Percentiles rank a stretch among this genome's conserved stretches.
Conservation (phyloP, 169 alveolate species). For the Amoebophrya sp. region DNA sequence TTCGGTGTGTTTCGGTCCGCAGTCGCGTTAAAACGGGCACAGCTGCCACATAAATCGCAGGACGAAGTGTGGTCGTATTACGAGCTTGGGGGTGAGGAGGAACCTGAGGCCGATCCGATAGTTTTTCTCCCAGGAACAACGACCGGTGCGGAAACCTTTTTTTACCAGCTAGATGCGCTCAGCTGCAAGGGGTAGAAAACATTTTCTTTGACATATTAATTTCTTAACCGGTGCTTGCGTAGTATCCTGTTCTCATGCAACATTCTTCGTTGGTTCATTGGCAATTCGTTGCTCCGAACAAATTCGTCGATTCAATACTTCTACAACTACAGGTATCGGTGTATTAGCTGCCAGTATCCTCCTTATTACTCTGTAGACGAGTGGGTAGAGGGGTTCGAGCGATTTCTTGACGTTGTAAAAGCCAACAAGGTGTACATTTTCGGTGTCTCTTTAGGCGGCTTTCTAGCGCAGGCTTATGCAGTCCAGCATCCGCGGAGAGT, state of each 20-base stretch:
- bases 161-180: constrained; percentile 19
- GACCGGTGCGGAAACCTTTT: constrained; percentile 1
- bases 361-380: neutral
- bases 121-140: neutral
- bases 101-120: neutral
- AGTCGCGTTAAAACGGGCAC: neutral
- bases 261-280: too few species aligned
- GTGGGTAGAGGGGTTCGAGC: neutral
- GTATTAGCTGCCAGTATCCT: neutral
- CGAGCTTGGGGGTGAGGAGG: constrained; percentile 16
- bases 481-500: neutral
- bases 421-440: neutral
- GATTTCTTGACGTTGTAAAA: neutral
- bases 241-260: too few species aligned
- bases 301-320: too few species aligned
- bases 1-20: neutral
- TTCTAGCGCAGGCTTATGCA: neutral
- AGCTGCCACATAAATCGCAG: neutral
- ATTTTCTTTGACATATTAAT: too few species aligned
- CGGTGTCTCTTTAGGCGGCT: neutral
- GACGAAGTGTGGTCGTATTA: neutral
- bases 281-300: too few species aligned
- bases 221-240: too few species aligned
- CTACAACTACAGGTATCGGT: constrained; percentile 6
- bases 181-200: constrained; percentile 7